Evolutionary conservation across 2,329 filamentous ascomycete genomes (phyloP).

Genomic region (Aureobasidium sp.): DNA sequence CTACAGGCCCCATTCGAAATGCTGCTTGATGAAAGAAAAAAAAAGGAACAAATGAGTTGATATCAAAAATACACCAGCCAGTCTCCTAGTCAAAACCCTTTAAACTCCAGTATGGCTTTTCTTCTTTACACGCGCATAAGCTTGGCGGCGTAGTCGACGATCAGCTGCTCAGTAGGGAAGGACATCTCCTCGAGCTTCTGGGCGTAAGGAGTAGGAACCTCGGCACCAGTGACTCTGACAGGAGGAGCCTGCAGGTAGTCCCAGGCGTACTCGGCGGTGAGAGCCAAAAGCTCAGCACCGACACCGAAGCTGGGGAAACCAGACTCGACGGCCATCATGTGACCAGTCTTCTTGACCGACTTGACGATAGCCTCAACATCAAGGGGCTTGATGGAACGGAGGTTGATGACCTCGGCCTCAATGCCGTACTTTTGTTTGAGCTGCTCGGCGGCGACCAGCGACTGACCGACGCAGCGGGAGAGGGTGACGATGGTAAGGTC

Average conservation of each 20-base stretch:
- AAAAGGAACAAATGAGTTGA: conserved; percentile 10
- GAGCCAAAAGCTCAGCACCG: conserved; percentile 81
- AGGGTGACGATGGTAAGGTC: conserved; percentile 93
- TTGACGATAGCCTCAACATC: conserved; percentile 93
- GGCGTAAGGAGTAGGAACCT: conserved; percentile 95
- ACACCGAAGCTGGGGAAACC: conserved; percentile 96
- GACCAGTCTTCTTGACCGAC: conserved; percentile 97
- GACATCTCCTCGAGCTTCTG: conserved; percentile 87
- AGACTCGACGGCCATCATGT: conserved; percentile 85
- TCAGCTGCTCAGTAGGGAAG: conserved; percentile 86
- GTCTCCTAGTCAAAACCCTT: conserved; percentile 10
- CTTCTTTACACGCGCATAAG: conserved; percentile 51
- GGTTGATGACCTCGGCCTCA: conserved; percentile 94
- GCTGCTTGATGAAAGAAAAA: conserved; percentile 3
- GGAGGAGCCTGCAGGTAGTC: conserved; percentile 95
- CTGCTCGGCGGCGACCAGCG: conserved; percentile 77
- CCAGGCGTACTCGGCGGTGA: conserved; percentile 96
- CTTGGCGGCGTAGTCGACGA: conserved; percentile 84
- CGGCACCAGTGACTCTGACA: conserved; percentile 88
- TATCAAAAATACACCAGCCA: conserved; percentile 15
- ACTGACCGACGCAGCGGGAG: conserved; percentile 91
- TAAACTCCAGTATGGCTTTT: conserved; percentile 12
- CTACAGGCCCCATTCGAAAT: conserved; percentile 4
- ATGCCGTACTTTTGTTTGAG: conserved; percentile 96
- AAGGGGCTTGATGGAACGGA: conserved; percentile 93